Conservation (phyloP, 2,329 filamentous ascomycete species). For the Tolypocladium nubicola region DNA sequence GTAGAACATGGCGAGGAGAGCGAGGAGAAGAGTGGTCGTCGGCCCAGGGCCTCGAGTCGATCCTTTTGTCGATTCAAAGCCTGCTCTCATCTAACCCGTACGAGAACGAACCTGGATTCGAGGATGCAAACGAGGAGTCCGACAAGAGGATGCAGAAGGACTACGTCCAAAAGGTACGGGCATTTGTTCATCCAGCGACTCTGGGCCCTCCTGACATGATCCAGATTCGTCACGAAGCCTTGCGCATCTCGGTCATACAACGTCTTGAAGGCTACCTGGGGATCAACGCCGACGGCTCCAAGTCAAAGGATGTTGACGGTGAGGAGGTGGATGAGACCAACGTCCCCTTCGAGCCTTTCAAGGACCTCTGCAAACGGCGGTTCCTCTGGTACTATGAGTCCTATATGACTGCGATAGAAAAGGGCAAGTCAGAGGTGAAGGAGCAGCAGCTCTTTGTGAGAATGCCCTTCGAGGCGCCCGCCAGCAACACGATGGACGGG, state of each 20-base stretch:
- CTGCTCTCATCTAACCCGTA: conserved; percentile 91
- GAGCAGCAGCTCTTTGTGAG: conserved; percentile 56
- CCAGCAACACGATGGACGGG: conserved; percentile 75
- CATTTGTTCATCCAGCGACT: neutral
- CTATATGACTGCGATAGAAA: conserved; percentile 62
- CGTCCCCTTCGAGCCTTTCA: conserved; percentile 71
- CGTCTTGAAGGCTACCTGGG: conserved; percentile 71
- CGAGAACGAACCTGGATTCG: conserved; percentile 91
- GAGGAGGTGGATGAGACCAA: conserved; percentile 43
- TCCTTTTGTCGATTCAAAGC: conserved; percentile 91
- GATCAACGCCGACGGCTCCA: conserved; percentile 41
- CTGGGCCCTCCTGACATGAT: conserved; percentile 4
- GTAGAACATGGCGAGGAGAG: conserved; percentile 88
- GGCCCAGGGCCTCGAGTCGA: conserved; percentile 88
- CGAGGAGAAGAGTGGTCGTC: conserved; percentile 92
- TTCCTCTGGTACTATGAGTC: conserved; percentile 96
- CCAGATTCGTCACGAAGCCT: conserved; percentile 81
- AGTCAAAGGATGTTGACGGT: conserved; percentile 36
- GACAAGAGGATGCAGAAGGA: conserved; percentile 66
- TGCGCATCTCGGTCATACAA: conserved; percentile 78
- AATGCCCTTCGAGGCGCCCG: conserved; percentile 72
- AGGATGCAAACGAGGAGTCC: conserved; percentile 54
- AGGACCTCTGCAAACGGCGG: conserved; percentile 78
- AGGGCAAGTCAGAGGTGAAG: conserved; percentile 52
- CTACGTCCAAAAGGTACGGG: conserved; percentile 66